Evolutionary conservation across 352 stramenopile genomes (phyloP).

Genomic region (Pythium rishiriense): DNA sequence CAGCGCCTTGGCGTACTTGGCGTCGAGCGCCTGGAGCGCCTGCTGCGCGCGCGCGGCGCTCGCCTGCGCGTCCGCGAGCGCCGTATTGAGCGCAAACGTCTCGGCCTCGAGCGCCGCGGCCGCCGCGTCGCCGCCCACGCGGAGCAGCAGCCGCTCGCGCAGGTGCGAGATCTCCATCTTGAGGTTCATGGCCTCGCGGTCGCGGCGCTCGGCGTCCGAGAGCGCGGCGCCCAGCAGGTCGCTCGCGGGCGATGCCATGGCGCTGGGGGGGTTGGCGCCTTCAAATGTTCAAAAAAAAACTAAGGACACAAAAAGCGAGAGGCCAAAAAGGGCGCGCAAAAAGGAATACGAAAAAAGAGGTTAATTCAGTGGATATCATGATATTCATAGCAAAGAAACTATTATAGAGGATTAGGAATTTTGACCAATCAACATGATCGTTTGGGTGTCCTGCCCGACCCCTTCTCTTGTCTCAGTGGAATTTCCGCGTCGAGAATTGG

Average conservation of each 20-base stretch:
- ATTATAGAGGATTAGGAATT: neutral
- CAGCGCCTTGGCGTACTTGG: constrained; percentile 68
- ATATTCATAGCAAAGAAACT: neutral
- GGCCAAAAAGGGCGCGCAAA: constrained; percentile 1
- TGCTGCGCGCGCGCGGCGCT: constrained; percentile 40
- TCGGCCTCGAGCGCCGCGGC: constrained; percentile 80
- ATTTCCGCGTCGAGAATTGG: no score
- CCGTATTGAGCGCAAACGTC: constrained; percentile 62
- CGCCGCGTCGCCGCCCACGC: constrained; percentile 73
- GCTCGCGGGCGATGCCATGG: neutral
- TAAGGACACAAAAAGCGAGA: neutral
- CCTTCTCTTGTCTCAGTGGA: no score
- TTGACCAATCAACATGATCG: no score
- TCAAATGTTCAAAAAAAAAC: constrained; percentile 6
- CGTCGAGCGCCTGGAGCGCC: constrained; percentile 49
- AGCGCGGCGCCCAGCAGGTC: constrained; percentile 46
- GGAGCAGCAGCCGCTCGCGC: constrained; percentile 62
- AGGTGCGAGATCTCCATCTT: constrained; percentile 86
- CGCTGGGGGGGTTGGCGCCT: neutral
- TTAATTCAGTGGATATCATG: neutral
- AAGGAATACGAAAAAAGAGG: neutral
- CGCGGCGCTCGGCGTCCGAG: constrained; percentile 47
- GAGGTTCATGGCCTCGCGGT: constrained; percentile 80
- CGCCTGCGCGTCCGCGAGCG: constrained; percentile 55
- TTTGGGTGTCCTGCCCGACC: no score